A percentile compares a stretch with the other conserved stretches of the same genome.
phyloP scores from a whole-genome alignment of 192 early-diverging fungal species.

The Paraglomus brasilianum region DNA sequence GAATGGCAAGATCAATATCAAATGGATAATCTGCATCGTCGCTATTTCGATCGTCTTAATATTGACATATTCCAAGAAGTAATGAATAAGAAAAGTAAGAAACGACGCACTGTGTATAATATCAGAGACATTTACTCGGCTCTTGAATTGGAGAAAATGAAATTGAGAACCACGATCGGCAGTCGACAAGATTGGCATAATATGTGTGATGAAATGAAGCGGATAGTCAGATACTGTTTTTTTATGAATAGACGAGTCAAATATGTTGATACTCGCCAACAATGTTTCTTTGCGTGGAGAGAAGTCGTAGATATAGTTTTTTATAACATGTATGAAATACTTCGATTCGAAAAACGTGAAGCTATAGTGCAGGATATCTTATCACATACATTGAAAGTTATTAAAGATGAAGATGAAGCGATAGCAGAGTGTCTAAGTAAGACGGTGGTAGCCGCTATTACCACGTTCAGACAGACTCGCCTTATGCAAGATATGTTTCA shows the following conservation, averaged over 20 bases:
- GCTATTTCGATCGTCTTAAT: conserved; percentile 49
- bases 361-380: conserved; percentile 67
- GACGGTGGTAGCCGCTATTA: conserved; percentile 57
- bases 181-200: conserved; percentile 47
- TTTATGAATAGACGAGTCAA: conserved; percentile 73
- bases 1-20: conserved; percentile 44
- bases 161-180: conserved; percentile 45
- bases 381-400: conserved; percentile 58
- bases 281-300: conserved; percentile 78
- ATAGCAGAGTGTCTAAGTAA: conserved; percentile 56
- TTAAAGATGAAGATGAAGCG: conserved; percentile 47
- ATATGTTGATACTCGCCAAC: conserved; percentile 63
- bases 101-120: conserved; percentile 66
- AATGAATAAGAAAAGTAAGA: conserved; percentile 52
- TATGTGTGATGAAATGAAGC: conserved; percentile 53
- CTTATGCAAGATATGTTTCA: conserved; percentile 52
- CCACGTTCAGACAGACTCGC: conserved; percentile 55
- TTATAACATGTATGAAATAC: conserved; percentile 59
- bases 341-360: conserved; percentile 63
- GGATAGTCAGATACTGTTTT: conserved; percentile 63
- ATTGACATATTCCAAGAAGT: too few relatives aligned
- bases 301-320: conserved; percentile 75
- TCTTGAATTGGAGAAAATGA: conserved; percentile 48
- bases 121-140: conserved; percentile 64
- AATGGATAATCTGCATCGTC: conserved; percentile 29